These are phyloP conservation scores for Wickerhamomyces subpelliculosus DNA, from an alignment of 805 yeast genomes.

Conservation along the genomic window DNA sequence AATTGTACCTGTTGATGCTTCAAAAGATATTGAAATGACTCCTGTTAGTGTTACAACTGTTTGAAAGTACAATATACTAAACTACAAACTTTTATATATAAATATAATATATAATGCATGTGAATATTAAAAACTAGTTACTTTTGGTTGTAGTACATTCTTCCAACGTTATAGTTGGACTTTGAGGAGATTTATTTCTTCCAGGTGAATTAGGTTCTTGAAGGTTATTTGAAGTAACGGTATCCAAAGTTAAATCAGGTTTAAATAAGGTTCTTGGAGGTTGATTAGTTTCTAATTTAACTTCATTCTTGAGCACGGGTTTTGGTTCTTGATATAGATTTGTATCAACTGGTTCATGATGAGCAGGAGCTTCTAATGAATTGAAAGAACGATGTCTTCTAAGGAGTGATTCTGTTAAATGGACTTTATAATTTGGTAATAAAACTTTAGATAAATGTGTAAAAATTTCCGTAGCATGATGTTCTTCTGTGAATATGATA, in stretches of 20 bases:
- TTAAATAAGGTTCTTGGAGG: constrained; percentile 1
- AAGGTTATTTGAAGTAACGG: background rate
- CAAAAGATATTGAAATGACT: constrained; percentile 17
- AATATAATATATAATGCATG: background rate
- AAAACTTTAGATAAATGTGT: constrained; percentile 11
- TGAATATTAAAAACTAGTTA: background rate
- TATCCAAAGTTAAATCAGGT: background rate
- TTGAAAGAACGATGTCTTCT: constrained; percentile 23
- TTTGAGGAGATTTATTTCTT: background rate
- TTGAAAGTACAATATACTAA: background rate
- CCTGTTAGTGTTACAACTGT: constrained; percentile 10
- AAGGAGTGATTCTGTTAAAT: constrained; percentile 27
- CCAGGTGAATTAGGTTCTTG: background rate
- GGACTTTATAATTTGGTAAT: constrained; percentile 21
- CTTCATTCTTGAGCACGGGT: constrained; percentile 7
- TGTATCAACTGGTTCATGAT: constrained; percentile 11
- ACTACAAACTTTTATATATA: background rate
- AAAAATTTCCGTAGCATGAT: constrained; percentile 18
- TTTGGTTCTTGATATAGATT: constrained; percentile 17
- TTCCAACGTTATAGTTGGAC: constrained; percentile 1
- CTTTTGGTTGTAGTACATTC: background rate
- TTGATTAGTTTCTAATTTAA: background rate
- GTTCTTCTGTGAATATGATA: constrained; percentile 26
- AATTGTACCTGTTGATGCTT: constrained; percentile 22
- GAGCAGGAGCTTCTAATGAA: constrained; percentile 14